Percentiles rank a stretch among this genome's conserved stretches.
phyloP scores from a whole-genome alignment of 805 yeast genomes.

The Limtongia smithiae region DNA sequence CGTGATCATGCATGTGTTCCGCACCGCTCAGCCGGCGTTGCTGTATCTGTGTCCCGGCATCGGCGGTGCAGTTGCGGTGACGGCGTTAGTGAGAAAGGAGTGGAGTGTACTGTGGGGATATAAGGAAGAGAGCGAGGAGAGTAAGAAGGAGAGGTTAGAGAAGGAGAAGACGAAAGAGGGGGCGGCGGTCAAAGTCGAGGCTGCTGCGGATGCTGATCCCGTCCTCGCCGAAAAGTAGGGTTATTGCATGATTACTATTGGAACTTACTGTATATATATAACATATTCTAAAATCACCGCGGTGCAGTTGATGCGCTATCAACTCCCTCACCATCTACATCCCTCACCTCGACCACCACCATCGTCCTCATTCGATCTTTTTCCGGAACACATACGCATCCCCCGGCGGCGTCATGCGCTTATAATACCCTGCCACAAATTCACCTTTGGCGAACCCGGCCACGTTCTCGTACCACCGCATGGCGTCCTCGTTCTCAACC shows the following conservation, averaged over 20 bases:
- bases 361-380: conserved; percentile 7
- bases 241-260: too few relatives aligned
- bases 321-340: too few relatives aligned
- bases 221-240: not conserved
- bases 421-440: conserved; percentile 47
- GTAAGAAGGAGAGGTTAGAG: conserved; percentile 5
- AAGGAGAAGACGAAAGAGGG: not conserved
- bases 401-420: conserved; percentile 42
- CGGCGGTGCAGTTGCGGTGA: conserved; percentile 20
- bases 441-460: conserved; percentile 47
- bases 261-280: not conserved
- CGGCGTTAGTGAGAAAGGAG: conserved; percentile 13
- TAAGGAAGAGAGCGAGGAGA: conserved; percentile 21
- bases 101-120: conserved; percentile 18
- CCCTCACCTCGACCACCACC: too few relatives aligned
- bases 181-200: not conserved
- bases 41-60: conserved; percentile 55
- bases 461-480: conserved; percentile 48
- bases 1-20: conserved; percentile 39
- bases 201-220: not conserved
- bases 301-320: too few relatives aligned
- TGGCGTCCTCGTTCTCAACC: conserved; percentile 41
- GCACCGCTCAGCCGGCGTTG: conserved; percentile 64
- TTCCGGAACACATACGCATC: conserved; percentile 44
- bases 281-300: too few relatives aligned